These are phyloP conservation scores for Apiotrichum sp. DNA, from an alignment of 1,284 basidiomycete genomes.

Conservation along the genomic window DNA sequence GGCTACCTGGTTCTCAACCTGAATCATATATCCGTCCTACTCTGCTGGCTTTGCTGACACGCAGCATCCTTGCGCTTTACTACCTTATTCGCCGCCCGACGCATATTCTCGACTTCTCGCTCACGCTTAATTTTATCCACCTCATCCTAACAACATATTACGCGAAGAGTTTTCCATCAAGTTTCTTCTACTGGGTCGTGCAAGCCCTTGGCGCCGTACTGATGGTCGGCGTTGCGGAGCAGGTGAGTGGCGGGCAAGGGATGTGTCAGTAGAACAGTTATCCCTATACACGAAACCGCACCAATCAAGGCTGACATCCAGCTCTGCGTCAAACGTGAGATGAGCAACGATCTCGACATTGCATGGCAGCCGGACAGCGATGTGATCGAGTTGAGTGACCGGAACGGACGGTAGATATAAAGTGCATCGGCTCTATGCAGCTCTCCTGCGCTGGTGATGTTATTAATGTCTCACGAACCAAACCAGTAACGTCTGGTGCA, in stretches of 20 bases:
- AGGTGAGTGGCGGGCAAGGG: conserved; percentile 44
- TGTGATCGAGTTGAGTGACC: conserved; percentile 29
- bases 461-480: no score
- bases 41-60: not conserved
- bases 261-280: no score
- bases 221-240: conserved; percentile 78
- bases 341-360: conserved; percentile 71
- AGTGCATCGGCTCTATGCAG: no score
- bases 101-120: conserved; percentile 85
- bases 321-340: conserved; percentile 84
- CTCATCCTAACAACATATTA: conserved; percentile 88
- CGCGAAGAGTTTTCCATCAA: conserved; percentile 76
- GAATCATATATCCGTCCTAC: not conserved
- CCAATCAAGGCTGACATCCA: conserved; percentile 8
- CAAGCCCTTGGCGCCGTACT: conserved; percentile 64
- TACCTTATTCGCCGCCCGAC: conserved; percentile 81
- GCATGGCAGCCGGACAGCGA: conserved; percentile 28
- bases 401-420: conserved; percentile 2
- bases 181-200: conserved; percentile 81
- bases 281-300: no score
- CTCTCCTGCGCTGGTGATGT: no score
- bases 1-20: no score
- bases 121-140: conserved; percentile 86
- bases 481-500: no score
- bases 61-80: conserved; percentile 80